phyloP scores from a whole-genome alignment of 179 eudicot genomes.

The Spinacia oleracea region DNA sequence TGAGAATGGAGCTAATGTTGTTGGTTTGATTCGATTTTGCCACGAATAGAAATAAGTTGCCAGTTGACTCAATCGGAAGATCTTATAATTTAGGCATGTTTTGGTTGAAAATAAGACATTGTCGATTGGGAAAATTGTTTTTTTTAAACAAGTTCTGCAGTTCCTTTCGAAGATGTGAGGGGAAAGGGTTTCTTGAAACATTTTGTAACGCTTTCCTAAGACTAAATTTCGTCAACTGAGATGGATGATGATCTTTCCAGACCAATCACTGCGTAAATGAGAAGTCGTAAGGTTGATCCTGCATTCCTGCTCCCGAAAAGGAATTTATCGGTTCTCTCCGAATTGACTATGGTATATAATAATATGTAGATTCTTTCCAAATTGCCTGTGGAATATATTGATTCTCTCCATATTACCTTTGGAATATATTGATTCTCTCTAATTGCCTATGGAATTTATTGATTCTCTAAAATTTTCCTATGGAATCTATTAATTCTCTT shows the following conservation, averaged over 20 bases:
- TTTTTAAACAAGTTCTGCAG: not conserved
- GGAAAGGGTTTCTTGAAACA: not conserved
- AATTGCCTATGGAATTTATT: not conserved
- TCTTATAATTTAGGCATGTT: not conserved
- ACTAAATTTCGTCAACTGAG: not conserved
- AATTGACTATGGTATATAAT: not conserved
- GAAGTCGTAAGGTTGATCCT: not conserved
- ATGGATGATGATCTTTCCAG: not conserved
- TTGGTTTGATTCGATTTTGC: not conserved
- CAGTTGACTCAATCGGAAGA: not conserved
- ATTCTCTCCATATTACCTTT: not conserved
- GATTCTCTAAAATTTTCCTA: no score
- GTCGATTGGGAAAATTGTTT: not conserved
- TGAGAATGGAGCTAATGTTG: not conserved
- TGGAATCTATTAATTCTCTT: no score
- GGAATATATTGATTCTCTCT: not conserved
- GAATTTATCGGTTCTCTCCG: not conserved
- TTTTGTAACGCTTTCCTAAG: not conserved
- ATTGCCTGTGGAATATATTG: not conserved
- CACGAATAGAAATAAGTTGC: not conserved
- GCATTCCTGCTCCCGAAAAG: not conserved
- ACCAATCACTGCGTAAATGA: not conserved
- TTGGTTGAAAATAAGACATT: not conserved
- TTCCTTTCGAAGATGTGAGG: not conserved
- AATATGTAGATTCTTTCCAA: not conserved